Base-by-base conservation (phyloP, 1,284 basidiomycete genomes). In the Heliocybe sulcata region DNA sequence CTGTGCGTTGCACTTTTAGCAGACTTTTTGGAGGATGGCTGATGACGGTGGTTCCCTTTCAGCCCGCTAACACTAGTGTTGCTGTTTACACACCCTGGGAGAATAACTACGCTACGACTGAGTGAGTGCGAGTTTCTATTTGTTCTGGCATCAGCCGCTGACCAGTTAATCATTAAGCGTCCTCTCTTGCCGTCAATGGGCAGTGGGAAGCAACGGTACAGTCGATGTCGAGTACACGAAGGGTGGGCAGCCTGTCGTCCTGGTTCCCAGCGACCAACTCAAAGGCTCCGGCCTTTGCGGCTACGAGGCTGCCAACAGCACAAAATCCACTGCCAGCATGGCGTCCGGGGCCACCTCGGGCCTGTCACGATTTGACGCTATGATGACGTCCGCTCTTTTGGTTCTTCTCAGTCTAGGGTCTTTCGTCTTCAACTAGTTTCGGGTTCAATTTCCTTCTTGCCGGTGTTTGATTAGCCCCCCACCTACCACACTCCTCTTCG, bases 141-240 rank as follows among this genome's bases (percentile, higher is more conserved):
- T 42, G 27, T 22, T 9, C 20, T 16, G 20, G 27, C 4, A 26
- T 8, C 22, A 6, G 47, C 47, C 10, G 11, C 47, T 25, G 47
- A 25, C 27, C 6, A 4, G 42, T 4, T 6, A 49, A 26, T n/a
- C 20, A 22, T 26, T 11, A 58, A 86, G 84, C 58, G 70, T 86
- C 55, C 63, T 89, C 42, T 77, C 77, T 1, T 88, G 86, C 65
- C 65, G 67, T 25, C 83, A 87, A 65, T 83, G 78, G 72, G 78
- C 75, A n/a, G 78, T 85, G 10, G 87, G 83, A 33, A 80, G 83
- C 52, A 72, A 76, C 49, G 82, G 84, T 27, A 79, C 74, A 35
- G 62, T 89, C 51, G 71, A 79, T 25, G 75, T 81, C 22, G 69
- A 81, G 55, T 89, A 88, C 62, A 75, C 72, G 2, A 70, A 69